phyloP scores from a whole-genome alignment of 2,329 filamentous ascomycete species.

The Aspergillus pseudonomiae region DNA sequence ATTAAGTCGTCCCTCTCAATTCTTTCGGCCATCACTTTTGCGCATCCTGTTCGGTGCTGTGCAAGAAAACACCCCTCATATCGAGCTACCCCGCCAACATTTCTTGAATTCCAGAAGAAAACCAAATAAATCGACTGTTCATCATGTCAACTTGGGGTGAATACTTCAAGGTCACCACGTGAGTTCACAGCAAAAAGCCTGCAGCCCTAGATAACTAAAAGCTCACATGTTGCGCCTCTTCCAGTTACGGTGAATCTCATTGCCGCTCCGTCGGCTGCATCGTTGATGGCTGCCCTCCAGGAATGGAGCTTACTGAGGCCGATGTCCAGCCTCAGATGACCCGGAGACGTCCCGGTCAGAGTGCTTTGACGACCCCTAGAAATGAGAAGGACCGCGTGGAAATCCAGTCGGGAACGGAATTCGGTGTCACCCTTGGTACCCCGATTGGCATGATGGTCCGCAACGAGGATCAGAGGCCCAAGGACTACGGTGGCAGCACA shows the following conservation, averaged over 20 bases:
- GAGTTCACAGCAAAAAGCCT: constrained; percentile 38
- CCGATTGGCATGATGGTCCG: constrained; percentile 84
- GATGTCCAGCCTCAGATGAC: constrained; percentile 97
- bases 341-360: constrained; percentile 85
- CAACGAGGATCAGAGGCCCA: constrained; percentile 90
- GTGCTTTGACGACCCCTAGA: constrained; percentile 84
- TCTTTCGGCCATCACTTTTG: not conserved
- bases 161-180: constrained; percentile 82
- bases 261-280: constrained; percentile 93
- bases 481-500: constrained; percentile 86
- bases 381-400: constrained; percentile 90
- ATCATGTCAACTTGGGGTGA: constrained; percentile 87
- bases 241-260: constrained; percentile 79
- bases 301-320: constrained; percentile 78
- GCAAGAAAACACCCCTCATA: not conserved
- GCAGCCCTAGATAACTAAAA: constrained; percentile 5
- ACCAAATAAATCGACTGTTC: constrained; percentile 17
- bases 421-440: constrained; percentile 84
- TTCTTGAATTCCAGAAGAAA: not conserved
- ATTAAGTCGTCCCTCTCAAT: not conserved
- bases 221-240: not conserved
- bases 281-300: constrained; percentile 87
- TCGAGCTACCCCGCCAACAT: not conserved
- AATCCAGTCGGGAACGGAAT: constrained; percentile 91
- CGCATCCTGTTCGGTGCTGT: not conserved